Percentiles rank a stretch among this genome's conserved stretches.
Evolutionary conservation across 768 basidiomycete species (phyloP).

Genomic region (Galerina marginata): DNA sequence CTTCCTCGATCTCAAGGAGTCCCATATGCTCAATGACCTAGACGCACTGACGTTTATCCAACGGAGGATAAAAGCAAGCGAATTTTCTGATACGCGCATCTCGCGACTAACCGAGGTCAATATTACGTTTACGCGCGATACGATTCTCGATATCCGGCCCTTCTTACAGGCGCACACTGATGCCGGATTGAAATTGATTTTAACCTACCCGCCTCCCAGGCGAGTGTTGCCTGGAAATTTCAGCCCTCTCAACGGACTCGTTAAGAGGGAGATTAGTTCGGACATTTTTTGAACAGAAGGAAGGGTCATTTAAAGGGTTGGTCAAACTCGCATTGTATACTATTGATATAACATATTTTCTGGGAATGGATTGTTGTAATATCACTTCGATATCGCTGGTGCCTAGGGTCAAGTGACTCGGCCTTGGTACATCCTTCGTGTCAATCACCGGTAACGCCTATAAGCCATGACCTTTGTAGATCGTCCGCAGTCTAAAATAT

Average conservation of each 20-base stretch:
- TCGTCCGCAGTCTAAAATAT: no score
- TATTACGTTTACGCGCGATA: neutral
- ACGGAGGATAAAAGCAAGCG: neutral
- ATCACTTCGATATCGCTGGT: no score
- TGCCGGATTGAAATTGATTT: constrained; percentile 7
- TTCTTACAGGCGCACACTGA: neutral
- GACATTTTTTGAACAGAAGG: no score
- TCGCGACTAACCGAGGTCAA: neutral
- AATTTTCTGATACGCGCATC: neutral
- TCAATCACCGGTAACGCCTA: no score
- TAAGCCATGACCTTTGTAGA: no score
- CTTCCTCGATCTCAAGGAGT: constrained; percentile 7
- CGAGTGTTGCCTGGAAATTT: constrained; percentile 4
- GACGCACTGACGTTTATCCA: constrained; percentile 8
- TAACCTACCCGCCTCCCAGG: constrained; percentile 8
- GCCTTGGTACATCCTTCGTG: no score
- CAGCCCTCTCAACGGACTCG: constrained; percentile 11
- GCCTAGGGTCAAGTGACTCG: no score
- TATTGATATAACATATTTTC: no score
- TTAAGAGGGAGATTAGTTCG: neutral
- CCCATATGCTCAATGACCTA: neutral
- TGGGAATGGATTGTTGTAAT: no score
- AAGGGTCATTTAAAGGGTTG: no score
- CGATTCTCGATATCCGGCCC: neutral
- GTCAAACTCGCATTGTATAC: no score